phyloP scores from a whole-genome alignment of 2,329 filamentous ascomycete species.

The Sporothrix luriei region DNA sequence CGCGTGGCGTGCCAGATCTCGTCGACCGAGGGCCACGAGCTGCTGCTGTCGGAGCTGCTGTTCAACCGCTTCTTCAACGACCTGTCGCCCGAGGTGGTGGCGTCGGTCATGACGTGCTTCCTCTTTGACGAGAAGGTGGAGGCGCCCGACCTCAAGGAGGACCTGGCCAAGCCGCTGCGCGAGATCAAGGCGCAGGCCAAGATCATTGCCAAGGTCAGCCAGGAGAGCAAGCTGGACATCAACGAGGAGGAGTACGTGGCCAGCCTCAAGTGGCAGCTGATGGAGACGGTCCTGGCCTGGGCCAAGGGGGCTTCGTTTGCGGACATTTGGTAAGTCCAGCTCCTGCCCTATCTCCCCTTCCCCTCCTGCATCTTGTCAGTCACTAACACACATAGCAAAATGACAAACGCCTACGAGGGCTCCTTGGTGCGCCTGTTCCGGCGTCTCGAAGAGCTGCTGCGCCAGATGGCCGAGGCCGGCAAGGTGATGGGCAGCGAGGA shows the following conservation, averaged over 20 bases:
- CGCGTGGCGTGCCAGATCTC: slow-evolving; percentile 98
- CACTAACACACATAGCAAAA: slow-evolving; percentile 66
- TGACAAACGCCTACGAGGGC: slow-evolving; percentile 98
- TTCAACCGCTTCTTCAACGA: slow-evolving; percentile 99
- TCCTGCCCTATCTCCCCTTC: neutral
- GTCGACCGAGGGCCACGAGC: slow-evolving; percentile 84
- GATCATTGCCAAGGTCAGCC: slow-evolving; percentile 87
- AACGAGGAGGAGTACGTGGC: slow-evolving; percentile 93
- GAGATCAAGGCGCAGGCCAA: slow-evolving; percentile 87
- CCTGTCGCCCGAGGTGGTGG: slow-evolving; percentile 81
- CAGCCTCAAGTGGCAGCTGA: slow-evolving; percentile 89
- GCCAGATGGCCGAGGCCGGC: slow-evolving; percentile 91
- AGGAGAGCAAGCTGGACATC: slow-evolving; percentile 90
- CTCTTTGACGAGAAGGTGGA: slow-evolving; percentile 97
- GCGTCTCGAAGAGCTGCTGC: slow-evolving; percentile 86
- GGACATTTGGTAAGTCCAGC: slow-evolving; percentile 78
- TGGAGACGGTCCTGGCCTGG: slow-evolving; percentile 96
- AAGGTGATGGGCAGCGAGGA: slow-evolving; percentile 99
- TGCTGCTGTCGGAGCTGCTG: slow-evolving; percentile 87
- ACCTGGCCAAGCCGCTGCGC: slow-evolving; percentile 80
- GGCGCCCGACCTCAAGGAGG: slow-evolving; percentile 74
- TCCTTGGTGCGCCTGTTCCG: slow-evolving; percentile 95
- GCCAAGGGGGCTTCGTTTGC: slow-evolving; percentile 86
- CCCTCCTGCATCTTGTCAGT: too few species aligned
- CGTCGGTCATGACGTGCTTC: slow-evolving; percentile 86